Evolutionary conservation across 306 rosid genomes (phyloP).

Genomic region (Albizia julibrissin): DNA sequence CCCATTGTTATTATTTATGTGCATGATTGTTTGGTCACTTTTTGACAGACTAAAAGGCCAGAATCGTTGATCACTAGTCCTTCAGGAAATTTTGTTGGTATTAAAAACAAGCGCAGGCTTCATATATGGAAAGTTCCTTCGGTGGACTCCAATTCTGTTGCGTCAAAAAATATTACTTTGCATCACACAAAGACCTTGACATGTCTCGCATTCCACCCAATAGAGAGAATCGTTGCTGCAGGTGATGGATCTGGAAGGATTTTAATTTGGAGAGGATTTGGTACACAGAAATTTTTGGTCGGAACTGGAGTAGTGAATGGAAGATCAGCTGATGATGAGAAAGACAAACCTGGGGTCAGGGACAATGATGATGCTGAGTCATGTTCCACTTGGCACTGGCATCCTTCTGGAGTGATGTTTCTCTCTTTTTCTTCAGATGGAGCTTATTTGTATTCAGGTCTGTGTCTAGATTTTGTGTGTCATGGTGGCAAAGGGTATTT

Average conservation of each 20-base stretch:
- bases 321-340: conserved; percentile 40
- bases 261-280: conserved; percentile 81
- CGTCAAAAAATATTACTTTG: conserved; percentile 61
- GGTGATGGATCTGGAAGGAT: conserved; percentile 92
- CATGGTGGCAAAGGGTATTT: not conserved
- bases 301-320: conserved; percentile 32
- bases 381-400: conserved; percentile 95
- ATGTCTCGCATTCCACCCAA: conserved; percentile 78
- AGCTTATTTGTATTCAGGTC: conserved; percentile 85
- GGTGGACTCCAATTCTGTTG: conserved; percentile 44
- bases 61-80: conserved; percentile 62
- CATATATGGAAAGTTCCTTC: conserved; percentile 73
- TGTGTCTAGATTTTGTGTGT: not conserved
- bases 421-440: conserved; percentile 88
- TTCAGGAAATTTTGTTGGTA: conserved; percentile 70
- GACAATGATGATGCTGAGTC: conserved; percentile 82
- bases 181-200: conserved; percentile 76
- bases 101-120: conserved; percentile 65
- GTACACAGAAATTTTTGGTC: conserved; percentile 46
- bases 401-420: conserved; percentile 59
- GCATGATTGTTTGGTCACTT: conserved; percentile 30
- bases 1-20: conserved; percentile 21
- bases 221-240: conserved; percentile 78
- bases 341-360: conserved; percentile 78
- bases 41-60: conserved; percentile 71